Percentiles rank a stretch among this genome's conserved stretches.
These are phyloP conservation scores for Pichia sp. DNA, from an alignment of 1,139 yeast genomes.

Conservation along the genomic window DNA sequence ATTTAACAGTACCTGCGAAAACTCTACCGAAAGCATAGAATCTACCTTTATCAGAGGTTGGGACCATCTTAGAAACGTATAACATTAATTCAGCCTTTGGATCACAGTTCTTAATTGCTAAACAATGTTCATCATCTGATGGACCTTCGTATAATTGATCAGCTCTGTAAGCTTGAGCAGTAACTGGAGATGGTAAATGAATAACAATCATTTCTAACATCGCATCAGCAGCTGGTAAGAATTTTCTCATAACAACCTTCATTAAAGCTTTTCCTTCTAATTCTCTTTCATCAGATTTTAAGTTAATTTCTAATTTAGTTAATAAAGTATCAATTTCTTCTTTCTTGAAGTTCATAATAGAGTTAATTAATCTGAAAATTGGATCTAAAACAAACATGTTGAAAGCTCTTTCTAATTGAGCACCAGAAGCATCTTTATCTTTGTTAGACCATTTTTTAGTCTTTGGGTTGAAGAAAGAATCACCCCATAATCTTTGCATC, in stretches of 20 bases:
- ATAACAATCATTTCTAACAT: constrained; percentile 97
- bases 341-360: constrained; percentile 96
- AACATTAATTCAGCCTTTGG: constrained; percentile 98
- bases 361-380: constrained; percentile 93
- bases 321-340: constrained; percentile 87
- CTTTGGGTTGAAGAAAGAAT: constrained; percentile 99
- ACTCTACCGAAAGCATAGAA: constrained; percentile 99
- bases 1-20: constrained; percentile 98
- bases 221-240: constrained; percentile 99
- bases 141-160: constrained; percentile 99
- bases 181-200: constrained; percentile 99
- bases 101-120: constrained; percentile 97
- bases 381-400: constrained; percentile 99
- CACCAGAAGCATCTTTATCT: constrained; percentile 94
- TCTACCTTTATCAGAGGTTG: constrained; percentile 99
- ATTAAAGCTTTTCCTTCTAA: constrained; percentile 98
- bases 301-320: constrained; percentile 84
- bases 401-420: constrained; percentile 97
- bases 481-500: constrained; percentile 99
- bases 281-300: constrained; percentile 93
- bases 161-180: constrained; percentile 99
- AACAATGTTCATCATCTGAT: constrained; percentile 84
- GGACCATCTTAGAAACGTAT: constrained; percentile 99
- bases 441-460: constrained; percentile 99
- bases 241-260: constrained; percentile 98